A percentile compares a stretch with the other conserved stretches of the same genome.
Conservation (phyloP, 164 flowering plant species). For the Kalanchoe fedtschenkoi region DNA sequence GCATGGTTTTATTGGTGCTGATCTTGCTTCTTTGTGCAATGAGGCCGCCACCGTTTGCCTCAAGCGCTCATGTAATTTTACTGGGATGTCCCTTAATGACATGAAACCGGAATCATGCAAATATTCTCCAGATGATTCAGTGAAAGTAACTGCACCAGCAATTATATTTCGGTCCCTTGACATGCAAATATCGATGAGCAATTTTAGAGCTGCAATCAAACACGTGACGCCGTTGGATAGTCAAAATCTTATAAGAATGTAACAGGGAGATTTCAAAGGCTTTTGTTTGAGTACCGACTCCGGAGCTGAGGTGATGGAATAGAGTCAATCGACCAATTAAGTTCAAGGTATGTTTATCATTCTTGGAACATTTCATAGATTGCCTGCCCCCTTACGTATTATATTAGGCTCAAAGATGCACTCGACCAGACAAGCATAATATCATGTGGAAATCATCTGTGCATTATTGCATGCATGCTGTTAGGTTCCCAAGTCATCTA, state of each 20-base stretch:
- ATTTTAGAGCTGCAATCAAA: slow-evolving; percentile 42
- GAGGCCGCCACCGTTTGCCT: slow-evolving; percentile 71
- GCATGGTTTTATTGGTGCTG: slow-evolving; percentile 98
- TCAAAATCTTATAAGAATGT: slow-evolving; percentile 37
- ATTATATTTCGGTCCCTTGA: too few species aligned
- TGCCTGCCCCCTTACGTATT: too few species aligned
- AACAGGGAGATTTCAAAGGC: slow-evolving; percentile 55
- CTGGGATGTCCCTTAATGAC: background rate
- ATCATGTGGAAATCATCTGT: too few species aligned
- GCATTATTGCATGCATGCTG: too few species aligned
- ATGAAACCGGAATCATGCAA: background rate
- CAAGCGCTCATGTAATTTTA: slow-evolving; percentile 22
- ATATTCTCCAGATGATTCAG: background rate
- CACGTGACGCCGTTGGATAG: slow-evolving; percentile 53
- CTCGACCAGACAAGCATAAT: too few species aligned
- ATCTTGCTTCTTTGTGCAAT: slow-evolving; percentile 75
- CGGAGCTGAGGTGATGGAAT: slow-evolving; percentile 10
- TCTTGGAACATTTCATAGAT: too few species aligned
- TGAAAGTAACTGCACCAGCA: slow-evolving; percentile 45
- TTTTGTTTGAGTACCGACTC: slow-evolving; percentile 32
- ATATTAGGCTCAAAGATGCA: too few species aligned
- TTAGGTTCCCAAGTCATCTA: too few species aligned
- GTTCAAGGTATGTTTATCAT: background rate
- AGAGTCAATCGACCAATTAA: background rate
- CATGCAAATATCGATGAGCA: slow-evolving; percentile 67